Conservation (phyloP, 2,329 filamentous ascomycete genomes). For the Fusarium heterosporum region DNA sequence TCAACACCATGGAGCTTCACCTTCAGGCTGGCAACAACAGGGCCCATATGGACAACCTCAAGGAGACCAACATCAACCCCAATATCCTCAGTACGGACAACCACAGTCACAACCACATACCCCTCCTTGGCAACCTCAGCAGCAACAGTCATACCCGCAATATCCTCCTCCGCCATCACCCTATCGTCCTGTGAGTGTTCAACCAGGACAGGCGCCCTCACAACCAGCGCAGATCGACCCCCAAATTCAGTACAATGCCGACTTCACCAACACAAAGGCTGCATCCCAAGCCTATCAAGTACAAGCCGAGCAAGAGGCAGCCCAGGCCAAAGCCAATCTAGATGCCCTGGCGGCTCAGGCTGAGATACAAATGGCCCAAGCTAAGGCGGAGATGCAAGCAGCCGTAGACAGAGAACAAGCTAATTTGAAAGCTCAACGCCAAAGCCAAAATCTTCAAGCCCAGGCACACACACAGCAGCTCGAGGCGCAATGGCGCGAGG, state of each 20-base stretch:
- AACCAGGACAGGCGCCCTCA: not conserved
- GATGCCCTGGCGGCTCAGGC: not conserved
- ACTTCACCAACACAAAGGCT: not conserved
- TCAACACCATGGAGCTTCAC: slow-evolving; percentile 9
- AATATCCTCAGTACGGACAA: slow-evolving; percentile 5
- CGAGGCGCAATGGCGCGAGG: slow-evolving; percentile 35
- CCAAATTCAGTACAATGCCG: not conserved
- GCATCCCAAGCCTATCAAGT: not conserved
- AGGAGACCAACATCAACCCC: slow-evolving; percentile 11
- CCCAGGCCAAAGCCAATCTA: not conserved
- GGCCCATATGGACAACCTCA: slow-evolving; percentile 13
- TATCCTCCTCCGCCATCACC: slow-evolving; percentile 4
- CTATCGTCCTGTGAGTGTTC: slow-evolving; percentile 3
- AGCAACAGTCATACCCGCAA: slow-evolving; percentile 15
- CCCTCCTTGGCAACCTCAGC: not conserved
- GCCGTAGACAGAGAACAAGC: slow-evolving; percentile 2
- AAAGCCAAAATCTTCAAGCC: not conserved
- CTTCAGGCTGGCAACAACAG: slow-evolving; percentile 19
- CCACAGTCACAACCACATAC: not conserved
- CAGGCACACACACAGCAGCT: slow-evolving; percentile 23
- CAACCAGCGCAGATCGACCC: not conserved
- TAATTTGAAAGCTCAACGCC: not conserved
- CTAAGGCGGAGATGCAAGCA: not conserved
- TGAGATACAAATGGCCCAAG: not conserved
- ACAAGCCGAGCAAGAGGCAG: not conserved